A percentile compares a stretch with the other conserved stretches of the same genome.
Conservation (phyloP, 2,329 filamentous ascomycete genomes). For the Drechslerella coelobrocha region DNA sequence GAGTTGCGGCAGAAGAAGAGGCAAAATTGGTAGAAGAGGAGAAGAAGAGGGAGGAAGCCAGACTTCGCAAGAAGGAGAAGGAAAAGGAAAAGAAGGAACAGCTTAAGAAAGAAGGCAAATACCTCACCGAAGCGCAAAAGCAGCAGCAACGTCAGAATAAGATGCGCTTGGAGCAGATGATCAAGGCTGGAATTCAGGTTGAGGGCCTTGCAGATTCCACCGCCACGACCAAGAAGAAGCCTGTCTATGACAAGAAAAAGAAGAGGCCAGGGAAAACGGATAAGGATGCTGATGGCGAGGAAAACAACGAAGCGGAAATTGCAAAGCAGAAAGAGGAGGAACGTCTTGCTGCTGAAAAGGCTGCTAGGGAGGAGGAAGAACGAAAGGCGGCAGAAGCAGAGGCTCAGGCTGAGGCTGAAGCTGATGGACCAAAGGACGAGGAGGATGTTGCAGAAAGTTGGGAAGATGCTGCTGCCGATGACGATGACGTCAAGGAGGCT, state of each 20-base stretch:
- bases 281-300: constrained; percentile 63
- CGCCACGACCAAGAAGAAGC: constrained; percentile 75
- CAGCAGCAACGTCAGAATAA: constrained; percentile 81
- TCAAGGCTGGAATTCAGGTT: constrained; percentile 77
- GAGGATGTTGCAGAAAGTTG: constrained; percentile 76
- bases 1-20: constrained; percentile 64
- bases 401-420: constrained; percentile 56
- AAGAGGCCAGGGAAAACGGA: constrained; percentile 69
- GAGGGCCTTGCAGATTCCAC: constrained; percentile 61
- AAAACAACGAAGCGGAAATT: constrained; percentile 21
- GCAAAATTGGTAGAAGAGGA: constrained; percentile 60
- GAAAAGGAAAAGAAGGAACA: constrained; percentile 87
- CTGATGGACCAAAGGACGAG: constrained; percentile 65
- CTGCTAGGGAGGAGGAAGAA: constrained; percentile 69
- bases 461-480: constrained; percentile 79
- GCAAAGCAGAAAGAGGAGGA: constrained; percentile 71
- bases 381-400: constrained; percentile 70
- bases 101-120: constrained; percentile 86
- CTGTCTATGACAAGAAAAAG: constrained; percentile 74
- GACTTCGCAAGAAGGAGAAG: constrained; percentile 79
- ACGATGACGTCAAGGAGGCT: constrained; percentile 85
- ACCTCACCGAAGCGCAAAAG: constrained; percentile 82
- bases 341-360: constrained; percentile 58
- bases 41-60: constrained; percentile 74
- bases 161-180: constrained; percentile 82